Evolutionary conservation across 1,284 basidiomycete species (phyloP), one percentile per base, ranked within the genome.

Genomic region (Trametes hirsuta): DNA sequence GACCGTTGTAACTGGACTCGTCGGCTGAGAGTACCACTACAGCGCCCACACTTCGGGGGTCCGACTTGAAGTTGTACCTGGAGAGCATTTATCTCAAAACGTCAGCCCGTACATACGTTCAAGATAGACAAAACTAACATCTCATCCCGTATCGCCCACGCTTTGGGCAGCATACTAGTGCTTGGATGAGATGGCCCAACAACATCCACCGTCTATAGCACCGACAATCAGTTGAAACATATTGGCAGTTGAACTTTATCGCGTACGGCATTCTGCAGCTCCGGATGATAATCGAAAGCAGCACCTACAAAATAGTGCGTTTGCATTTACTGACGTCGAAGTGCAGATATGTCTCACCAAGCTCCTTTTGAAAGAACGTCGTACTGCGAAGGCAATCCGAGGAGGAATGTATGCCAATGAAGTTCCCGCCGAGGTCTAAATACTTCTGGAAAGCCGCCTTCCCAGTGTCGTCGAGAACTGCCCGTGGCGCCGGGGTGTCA

Each of bases 1-100:
- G 12, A 87, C 88, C 84, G 35, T 71, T 74, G 68, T 90, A 91
- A 59, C 81, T 88, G 0, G 81, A 82, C 68, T 90, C 86, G 69
- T 93, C 80, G 0, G 88, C 90, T 0, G 87, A 82, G 4, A 93
- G 77, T 3, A 92, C 68, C 2, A 93, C 85, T 0, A 78, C 74
- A 0, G 89, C 90, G 6, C 88, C 89, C 14, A 88, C 68, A 5
- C 72, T 70, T 52, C 91, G 80, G 11, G 91, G 91, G 71, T 94
- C 87, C 0, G 84, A 87, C 65, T 87, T 84, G 76, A 91, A 93
- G 72, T 91, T 87, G 74, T 94, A 94, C 76, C 85, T 88, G 35
- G 22, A 47, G 12, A 9, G 1, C 21, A 30, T 30, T 30, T 8
- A 30, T 25, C 21, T 35, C 36, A 24, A 9, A 39, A 22, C 41